A percentile compares a stretch with the other conserved stretches of the same genome.
Conservation (phyloP, 2,329 filamentous ascomycete species). For the Fusarium citri region DNA sequence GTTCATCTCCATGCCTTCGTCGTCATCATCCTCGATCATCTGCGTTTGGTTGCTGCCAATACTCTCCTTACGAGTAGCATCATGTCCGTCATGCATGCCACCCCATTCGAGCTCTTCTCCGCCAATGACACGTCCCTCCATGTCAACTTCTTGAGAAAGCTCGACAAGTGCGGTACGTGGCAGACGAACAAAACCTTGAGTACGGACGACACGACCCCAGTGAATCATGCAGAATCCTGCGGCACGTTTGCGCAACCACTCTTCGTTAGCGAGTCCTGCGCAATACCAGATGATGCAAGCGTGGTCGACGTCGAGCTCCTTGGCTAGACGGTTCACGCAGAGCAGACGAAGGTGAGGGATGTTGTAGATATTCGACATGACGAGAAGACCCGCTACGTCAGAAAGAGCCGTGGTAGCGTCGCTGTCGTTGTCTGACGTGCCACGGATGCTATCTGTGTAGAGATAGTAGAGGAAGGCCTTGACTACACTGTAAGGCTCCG, state of each 20-base stretch:
- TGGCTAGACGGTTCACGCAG: constrained; percentile 88
- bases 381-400: constrained; percentile 92
- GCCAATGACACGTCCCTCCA: constrained; percentile 88
- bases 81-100: constrained; percentile 56
- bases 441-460: constrained; percentile 91
- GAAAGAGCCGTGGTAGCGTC: constrained; percentile 81
- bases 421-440: constrained; percentile 63
- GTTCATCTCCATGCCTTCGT: constrained; percentile 71
- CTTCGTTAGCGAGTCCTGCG: constrained; percentile 87
- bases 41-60: constrained; percentile 70
- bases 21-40: constrained; percentile 69
- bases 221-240: constrained; percentile 90
- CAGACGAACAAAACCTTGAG: constrained; percentile 84
- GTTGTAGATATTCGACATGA: constrained; percentile 98
- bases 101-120: constrained; percentile 81
- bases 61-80: constrained; percentile 66
- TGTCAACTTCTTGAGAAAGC: constrained; percentile 91
- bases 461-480: constrained; percentile 96
- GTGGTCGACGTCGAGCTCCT: constrained; percentile 93
- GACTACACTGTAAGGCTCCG: constrained; percentile 93
- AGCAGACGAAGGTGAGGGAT: constrained; percentile 92
- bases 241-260: constrained; percentile 91
- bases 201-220: constrained; percentile 94
- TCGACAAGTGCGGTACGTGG: constrained; percentile 86
- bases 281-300: constrained; percentile 97